Base-by-base conservation (phyloP, 2,329 filamentous ascomycete species). In the Aaosphaeria arxii region DNA sequence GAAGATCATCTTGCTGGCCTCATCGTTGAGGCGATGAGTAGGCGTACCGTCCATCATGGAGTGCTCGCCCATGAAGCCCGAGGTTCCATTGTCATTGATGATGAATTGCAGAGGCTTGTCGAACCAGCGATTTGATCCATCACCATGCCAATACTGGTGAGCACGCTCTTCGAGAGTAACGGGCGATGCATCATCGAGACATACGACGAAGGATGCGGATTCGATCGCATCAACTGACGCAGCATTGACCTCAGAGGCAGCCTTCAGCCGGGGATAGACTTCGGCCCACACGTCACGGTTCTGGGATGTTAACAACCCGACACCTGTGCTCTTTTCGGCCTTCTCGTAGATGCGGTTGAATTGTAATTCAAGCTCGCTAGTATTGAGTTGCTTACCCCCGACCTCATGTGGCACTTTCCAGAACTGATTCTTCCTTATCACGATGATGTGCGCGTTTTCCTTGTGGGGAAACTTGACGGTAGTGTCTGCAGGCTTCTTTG, bases 1-100 rank as follows among this genome's bases (percentile, higher is more conserved):
- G 75, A 96, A 91, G 71, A 97, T 96, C 64, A 89, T 82, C 68
- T 88, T 85, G 76, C 92, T 95, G 67, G 95, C 82, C 66, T 91
- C 94, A 79, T 99, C 94, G 72, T 96, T 99, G 11, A 99, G 81
- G 40, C 95, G 87, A 74, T 97, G 94, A 2, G 95, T 99, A 1
- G 95, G 91, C 5, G 94, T 99, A 56, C 95, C 94, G 69, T 99
- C 94, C 95, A 99, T 99, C 94, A 99, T 97, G 63, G 89, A 95
- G 80, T 99, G 94, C 76, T 99, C 94, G 65, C 94, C 94, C 81
- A 91, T 92, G 80, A 99, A 99, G 52, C 94, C 94, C 2, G 94
- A 88, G 6, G 94, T 95, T 60, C 94, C 94, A 71, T 99, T 99
- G 70, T 99, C 91, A 73, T 96, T 96, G 76, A 99, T 72, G 69